Evolutionary conservation across 306 rosid genomes (phyloP), one percentile per base, ranked within the genome.

Genomic region (Rosa multiflora): DNA sequence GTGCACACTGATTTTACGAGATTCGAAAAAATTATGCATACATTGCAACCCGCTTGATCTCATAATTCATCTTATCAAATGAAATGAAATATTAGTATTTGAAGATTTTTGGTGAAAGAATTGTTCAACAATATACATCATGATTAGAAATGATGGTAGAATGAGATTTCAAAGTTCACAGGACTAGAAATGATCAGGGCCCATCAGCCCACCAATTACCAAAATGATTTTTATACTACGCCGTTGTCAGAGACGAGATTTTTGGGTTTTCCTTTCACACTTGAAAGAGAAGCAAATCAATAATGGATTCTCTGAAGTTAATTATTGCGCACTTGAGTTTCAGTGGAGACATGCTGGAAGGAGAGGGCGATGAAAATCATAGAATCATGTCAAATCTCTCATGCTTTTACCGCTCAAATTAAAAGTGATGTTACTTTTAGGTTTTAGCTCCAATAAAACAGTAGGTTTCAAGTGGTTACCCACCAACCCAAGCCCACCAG

Each of bases 301-400:
- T 74, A 8, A 51, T 29, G 15, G 9, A 13, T 4, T 72, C 8
- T 12, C 10, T 44, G 47, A 15, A 48, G 61, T 18, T 17, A 14
- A 55, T 18, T 70, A 18, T 9, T 20, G 10, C 23, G 63, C 76
- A 72, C 63, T 72, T 51, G 32, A 51, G n/a, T 53, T 18, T 18
- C 10, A 42, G 69, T 74, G 78, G 78, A 74, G 51, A 58, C 1
- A 42, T 74, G 69, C 53, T 42, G 78, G 55, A 26, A 61, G 68
- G 29, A 59, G 35, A 9, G 17, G 26, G 6, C 23, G 23, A 49
- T 15, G 26, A 64, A 1, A 48, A 32, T 72, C 29, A 55, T 35
- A 47, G 26, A 55, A 23, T 21, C 37, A 23, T 59, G 37, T 59
- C 10, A 39, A 39, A 21, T 35, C 43, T 52, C 14, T 5, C 62